These are phyloP conservation scores for Nannochloris sp. DNA, from an alignment of 139 green algal genomes.

Conservation along the genomic window DNA sequence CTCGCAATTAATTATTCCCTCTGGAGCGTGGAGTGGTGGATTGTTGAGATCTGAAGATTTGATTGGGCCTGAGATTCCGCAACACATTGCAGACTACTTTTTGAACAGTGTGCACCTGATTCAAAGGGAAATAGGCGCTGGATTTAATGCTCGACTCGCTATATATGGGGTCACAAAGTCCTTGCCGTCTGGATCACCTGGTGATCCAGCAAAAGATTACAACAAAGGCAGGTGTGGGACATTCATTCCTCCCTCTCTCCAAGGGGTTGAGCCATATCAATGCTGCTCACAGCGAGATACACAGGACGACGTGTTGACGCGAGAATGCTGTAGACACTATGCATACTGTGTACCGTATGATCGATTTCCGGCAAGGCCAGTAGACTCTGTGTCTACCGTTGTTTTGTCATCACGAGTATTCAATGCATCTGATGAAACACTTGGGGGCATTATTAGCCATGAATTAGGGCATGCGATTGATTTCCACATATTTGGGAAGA, in stretches of 20 bases:
- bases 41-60: neutral
- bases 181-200: too few species aligned
- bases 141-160: constrained; percentile 4
- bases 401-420: constrained; percentile 13
- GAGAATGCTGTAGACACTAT: constrained; percentile 26
- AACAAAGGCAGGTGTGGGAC: too few species aligned
- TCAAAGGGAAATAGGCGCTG: constrained; percentile 1
- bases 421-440: neutral
- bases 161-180: constrained; percentile 1
- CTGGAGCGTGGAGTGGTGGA: neutral
- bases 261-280: neutral
- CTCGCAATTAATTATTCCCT: neutral
- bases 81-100: constrained; percentile 4
- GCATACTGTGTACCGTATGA: constrained; percentile 17
- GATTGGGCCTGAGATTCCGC: neutral
- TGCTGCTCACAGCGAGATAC: neutral
- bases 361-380: constrained; percentile 4
- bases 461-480: constrained; percentile 18
- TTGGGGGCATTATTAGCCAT: constrained; percentile 13
- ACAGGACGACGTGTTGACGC: neutral
- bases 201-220: too few species aligned
- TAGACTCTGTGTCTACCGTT: constrained; percentile 13
- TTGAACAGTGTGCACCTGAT: neutral
- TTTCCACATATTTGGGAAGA: constrained; percentile 16
- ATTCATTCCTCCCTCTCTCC: too few species aligned